These are phyloP conservation scores for Iberis pinnata DNA, from an alignment of 345 rosid genomes.

Conservation along the genomic window DNA sequence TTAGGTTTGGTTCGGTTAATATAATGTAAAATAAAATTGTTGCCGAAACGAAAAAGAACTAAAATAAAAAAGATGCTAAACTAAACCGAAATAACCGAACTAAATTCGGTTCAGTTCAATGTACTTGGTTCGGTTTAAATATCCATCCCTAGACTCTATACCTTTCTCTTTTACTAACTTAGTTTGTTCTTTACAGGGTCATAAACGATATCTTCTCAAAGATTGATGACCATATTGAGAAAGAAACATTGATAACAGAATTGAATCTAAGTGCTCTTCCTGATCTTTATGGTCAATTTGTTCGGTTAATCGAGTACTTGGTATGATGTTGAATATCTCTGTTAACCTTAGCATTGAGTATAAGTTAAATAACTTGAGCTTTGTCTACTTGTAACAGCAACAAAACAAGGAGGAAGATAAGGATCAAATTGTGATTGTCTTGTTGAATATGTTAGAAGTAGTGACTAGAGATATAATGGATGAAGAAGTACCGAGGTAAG, in stretches of 20 bases:
- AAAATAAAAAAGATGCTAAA: no score
- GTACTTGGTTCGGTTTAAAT: no score
- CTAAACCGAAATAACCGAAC: no score
- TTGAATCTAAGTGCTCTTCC: slow-evolving; percentile 71
- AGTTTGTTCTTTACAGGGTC: slow-evolving; percentile 42
- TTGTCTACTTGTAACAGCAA: slow-evolving; percentile 29
- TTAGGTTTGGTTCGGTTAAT: no score
- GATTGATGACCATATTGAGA: slow-evolving; percentile 41
- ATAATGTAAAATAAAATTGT: no score
- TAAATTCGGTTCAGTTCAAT: no score
- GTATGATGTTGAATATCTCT: slow-evolving; percentile 30
- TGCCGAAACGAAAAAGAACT: no score
- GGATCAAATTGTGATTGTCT: slow-evolving; percentile 42
- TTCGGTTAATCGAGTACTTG: slow-evolving; percentile 64
- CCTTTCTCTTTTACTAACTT: slow-evolving; percentile 3
- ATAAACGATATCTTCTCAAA: slow-evolving; percentile 43
- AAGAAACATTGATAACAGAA: slow-evolving; percentile 37
- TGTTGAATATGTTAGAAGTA: slow-evolving; percentile 52
- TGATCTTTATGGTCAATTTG: slow-evolving; percentile 57
- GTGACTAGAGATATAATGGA: slow-evolving; percentile 56
- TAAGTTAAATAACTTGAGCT: slow-evolving; percentile 9
- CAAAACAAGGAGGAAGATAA: slow-evolving; percentile 40
- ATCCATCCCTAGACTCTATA: neutral
- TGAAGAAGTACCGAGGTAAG: slow-evolving; percentile 43
- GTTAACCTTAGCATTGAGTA: neutral